Conservation (phyloP, 1,139 yeast species). For the Suhomyces terraborum region DNA sequence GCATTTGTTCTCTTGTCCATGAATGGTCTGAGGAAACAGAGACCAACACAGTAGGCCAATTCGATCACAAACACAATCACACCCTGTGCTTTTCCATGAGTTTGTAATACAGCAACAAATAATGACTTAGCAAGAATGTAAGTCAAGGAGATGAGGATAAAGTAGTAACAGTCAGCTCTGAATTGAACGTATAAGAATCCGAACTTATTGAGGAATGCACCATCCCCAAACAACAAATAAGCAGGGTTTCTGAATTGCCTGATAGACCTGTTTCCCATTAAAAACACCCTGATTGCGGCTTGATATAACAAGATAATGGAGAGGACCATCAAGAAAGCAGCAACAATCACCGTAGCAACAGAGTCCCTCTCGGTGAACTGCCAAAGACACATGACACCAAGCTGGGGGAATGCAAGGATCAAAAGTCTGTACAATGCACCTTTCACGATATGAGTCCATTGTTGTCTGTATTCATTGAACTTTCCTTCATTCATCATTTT, state of each 20-base stretch:
- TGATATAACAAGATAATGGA: constrained; percentile 62
- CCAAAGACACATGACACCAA: constrained; percentile 83
- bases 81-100: constrained; percentile 78
- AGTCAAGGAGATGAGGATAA: constrained; percentile 62
- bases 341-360: constrained; percentile 78
- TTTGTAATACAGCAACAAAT: constrained; percentile 84
- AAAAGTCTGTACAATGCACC: constrained; percentile 86
- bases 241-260: constrained; percentile 88
- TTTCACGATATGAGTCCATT: constrained; percentile 79
- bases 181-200: constrained; percentile 93
- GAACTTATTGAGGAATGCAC: constrained; percentile 75
- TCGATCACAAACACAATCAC: constrained; percentile 76
- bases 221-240: constrained; percentile 83
- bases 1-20: constrained; percentile 94
- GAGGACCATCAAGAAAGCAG: constrained; percentile 64
- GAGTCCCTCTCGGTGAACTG: constrained; percentile 84
- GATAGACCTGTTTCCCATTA: constrained; percentile 71
- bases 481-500: constrained; percentile 63
- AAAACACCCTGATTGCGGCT: constrained; percentile 72
- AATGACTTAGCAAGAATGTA: constrained; percentile 76
- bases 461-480: constrained; percentile 75
- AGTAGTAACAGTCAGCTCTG: constrained; percentile 86
- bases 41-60: constrained; percentile 59
- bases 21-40: constrained; percentile 79
- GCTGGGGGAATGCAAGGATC: constrained; percentile 81